Percentiles rank a stretch among this genome's conserved stretches.
These are phyloP conservation scores for Avena atlantica DNA, from an alignment of 176 grass and related monocot species.

Conservation along the genomic window DNA sequence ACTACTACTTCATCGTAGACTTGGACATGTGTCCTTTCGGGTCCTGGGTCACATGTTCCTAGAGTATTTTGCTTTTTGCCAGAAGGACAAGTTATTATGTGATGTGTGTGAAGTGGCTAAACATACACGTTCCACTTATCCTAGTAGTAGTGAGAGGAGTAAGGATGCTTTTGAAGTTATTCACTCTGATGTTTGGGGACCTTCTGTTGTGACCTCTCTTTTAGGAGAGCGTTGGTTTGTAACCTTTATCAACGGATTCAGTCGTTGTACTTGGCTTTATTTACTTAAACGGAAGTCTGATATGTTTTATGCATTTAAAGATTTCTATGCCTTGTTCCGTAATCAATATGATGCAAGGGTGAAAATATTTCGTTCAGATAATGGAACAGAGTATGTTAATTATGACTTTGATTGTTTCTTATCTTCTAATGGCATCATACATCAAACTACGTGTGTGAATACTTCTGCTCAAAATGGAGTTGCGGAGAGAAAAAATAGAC, in stretches of 20 bases:
- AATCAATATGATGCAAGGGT: neutral
- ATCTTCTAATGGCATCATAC: neutral
- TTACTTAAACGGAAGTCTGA: neutral
- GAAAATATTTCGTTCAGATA: neutral
- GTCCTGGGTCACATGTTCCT: neutral
- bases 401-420: neutral
- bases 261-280: neutral
- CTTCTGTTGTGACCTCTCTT: too few species aligned
- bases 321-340: neutral
- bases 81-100: too few species aligned
- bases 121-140: too few species aligned
- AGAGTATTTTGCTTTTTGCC: too few species aligned
- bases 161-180: too few species aligned
- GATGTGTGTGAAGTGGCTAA: too few species aligned
- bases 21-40: neutral
- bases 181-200: too few species aligned
- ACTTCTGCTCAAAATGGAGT: neutral
- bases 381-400: neutral
- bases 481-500: neutral
- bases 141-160: too few species aligned
- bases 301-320: neutral
- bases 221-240: too few species aligned
- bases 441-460: neutral
- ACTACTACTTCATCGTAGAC: neutral
- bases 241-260: neutral